Percentiles rank a stretch among this genome's conserved stretches.
phyloP scores from a whole-genome alignment of 495 filamentous ascomycete genomes.

The Neurospora sp. region DNA sequence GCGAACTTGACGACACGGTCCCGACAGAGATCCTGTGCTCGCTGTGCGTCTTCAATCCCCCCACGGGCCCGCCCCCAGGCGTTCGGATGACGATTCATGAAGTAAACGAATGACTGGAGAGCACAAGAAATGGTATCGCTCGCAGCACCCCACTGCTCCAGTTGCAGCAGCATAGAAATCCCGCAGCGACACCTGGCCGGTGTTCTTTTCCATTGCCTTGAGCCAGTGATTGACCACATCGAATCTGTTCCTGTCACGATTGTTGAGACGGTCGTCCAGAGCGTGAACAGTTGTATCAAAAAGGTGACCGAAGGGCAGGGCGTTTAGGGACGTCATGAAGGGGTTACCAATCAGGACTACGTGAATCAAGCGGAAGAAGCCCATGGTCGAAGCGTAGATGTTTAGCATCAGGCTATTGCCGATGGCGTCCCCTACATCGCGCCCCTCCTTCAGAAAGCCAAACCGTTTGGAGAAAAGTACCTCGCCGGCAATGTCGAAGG shows the following conservation, averaged over 20 bases:
- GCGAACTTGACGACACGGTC: constrained; percentile 29
- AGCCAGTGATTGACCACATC: background rate
- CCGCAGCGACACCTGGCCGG: background rate
- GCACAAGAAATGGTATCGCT: constrained; percentile 2
- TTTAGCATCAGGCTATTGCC: constrained; percentile 3
- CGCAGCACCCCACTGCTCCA: background rate
- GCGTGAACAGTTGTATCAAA: constrained; percentile 31
- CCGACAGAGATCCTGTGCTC: constrained; percentile 14
- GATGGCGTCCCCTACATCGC: constrained; percentile 32
- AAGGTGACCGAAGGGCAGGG: constrained; percentile 33
- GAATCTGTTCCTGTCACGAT: constrained; percentile 15
- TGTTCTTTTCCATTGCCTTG: background rate
- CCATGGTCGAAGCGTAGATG: constrained; percentile 24
- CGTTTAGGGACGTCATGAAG: constrained; percentile 26
- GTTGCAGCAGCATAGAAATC: background rate
- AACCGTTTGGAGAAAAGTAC: constrained; percentile 24
- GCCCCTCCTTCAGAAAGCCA: constrained; percentile 31
- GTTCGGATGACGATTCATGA: background rate
- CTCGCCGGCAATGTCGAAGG: constrained; percentile 27
- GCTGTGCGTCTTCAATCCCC: background rate
- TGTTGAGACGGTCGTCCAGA: constrained; percentile 25
- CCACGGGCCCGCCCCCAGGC: background rate
- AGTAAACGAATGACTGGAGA: background rate
- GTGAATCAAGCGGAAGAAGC: constrained; percentile 29
- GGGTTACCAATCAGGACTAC: constrained; percentile 31